Conservation (phyloP, 2,329 filamentous ascomycete species). For the Aspergillus ibericus region DNA sequence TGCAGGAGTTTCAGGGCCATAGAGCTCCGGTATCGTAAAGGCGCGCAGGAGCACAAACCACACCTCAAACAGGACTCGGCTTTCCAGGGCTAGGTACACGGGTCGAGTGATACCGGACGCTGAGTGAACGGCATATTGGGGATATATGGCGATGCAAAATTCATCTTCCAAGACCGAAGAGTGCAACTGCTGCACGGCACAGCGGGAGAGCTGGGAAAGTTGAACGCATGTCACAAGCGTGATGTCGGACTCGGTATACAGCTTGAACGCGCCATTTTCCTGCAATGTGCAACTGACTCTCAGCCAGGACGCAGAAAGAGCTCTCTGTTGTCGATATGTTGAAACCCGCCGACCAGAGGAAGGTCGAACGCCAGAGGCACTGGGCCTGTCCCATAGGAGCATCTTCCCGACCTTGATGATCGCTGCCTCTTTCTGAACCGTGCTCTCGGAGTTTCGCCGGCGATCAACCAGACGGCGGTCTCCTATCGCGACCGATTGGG, state of each 20-base stretch:
- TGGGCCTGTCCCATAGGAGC: constrained; percentile 83
- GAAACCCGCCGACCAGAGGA: constrained; percentile 47
- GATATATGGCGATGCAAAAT: constrained; percentile 92
- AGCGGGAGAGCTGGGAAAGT: constrained; percentile 82
- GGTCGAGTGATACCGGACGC: constrained; percentile 78
- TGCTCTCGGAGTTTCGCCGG: constrained; percentile 48
- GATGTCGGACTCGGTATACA: constrained; percentile 83
- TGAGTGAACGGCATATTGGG: constrained; percentile 78
- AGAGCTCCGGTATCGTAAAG: constrained; percentile 89
- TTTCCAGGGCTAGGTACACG: constrained; percentile 84
- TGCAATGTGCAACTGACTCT: constrained; percentile 89
- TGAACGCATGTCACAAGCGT: constrained; percentile 80
- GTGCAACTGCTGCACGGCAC: constrained; percentile 86
- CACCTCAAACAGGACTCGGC: constrained; percentile 87
- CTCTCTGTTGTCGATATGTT: constrained; percentile 57
- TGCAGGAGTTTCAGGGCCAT: constrained; percentile 58
- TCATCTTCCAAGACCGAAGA: constrained; percentile 88
- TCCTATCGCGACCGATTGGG: constrained; percentile 46
- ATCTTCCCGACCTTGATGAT: constrained; percentile 96
- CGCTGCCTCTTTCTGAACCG: constrained; percentile 65
- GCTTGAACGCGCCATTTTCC: constrained; percentile 90
- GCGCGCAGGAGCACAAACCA: constrained; percentile 92
- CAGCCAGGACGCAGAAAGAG: constrained; percentile 70
- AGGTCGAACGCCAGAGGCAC: constrained; percentile 38
- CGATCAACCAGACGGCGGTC: constrained; percentile 46